Evolutionary conservation across 768 basidiomycete species (phyloP), one percentile per base, ranked within the genome.

Genomic region (Astraeus odoratus): DNA sequence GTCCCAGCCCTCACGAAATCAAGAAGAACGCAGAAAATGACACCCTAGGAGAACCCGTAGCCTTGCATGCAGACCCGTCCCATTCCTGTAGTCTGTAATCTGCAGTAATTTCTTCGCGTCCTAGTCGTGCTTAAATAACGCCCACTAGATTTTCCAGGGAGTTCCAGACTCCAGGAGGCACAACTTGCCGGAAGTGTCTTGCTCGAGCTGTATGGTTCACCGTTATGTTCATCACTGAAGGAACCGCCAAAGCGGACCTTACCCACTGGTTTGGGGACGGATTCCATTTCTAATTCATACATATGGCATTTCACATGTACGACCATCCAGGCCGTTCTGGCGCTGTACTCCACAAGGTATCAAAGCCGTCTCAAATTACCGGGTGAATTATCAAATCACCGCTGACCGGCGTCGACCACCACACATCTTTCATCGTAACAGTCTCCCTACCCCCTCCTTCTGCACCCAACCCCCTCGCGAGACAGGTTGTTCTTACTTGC

Each of bases 351-450:
- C n/a, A 93, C 66, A 73, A 79, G 54, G 59, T 65, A 39, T 63
- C 70, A 20, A 63, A 61, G 8, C 87, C 89, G 2, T 73, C 77
- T 1, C 65, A 67, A 43, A 70, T 92, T 46, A 73, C 66, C 5
- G 82, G 75, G n/a, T 70, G 78, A 33, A 91, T 93, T 73, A 60
- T 89, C 46, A 86, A 86, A 57, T 86, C 86, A 10, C 77, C 78
- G 7, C 66, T 83, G 37, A 91, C 86, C 1, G 77, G 80, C 15
- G 90, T 92, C 24, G 91, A 94, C 65, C 71, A 73, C 54, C 83
- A 71, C 64, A 90, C 89, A 5, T 71, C 80, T 24, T 88, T 86
- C 67, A 80, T 73, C 6, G 71, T 92, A 49, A 80, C 76, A 41
- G 93, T 90, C 67, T 64, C 66, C 18, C 61, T 69, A 24, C 67